These are phyloP conservation scores for Peronosclerospora sorghi DNA, from an alignment of 352 stramenopile genomes.

Conservation along the genomic window DNA sequence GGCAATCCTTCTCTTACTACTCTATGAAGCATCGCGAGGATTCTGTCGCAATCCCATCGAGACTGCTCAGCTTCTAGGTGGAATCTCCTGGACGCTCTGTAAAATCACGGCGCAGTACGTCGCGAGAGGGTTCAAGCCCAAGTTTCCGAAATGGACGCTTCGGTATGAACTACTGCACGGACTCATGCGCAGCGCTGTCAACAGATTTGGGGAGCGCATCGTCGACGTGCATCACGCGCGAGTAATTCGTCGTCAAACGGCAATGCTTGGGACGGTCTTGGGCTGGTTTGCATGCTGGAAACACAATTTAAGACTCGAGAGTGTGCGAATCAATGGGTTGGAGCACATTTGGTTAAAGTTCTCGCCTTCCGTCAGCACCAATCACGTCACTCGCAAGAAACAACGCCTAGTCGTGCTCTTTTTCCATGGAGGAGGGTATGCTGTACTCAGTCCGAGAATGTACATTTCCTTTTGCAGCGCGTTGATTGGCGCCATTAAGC, in stretches of 20 bases:
- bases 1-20: neutral
- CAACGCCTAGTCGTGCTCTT: constrained; percentile 32
- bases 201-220: constrained; percentile 20
- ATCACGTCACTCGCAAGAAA: constrained; percentile 2
- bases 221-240: constrained; percentile 9
- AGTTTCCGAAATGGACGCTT: constrained; percentile 37
- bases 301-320: constrained; percentile 13
- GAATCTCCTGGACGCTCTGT: constrained; percentile 7
- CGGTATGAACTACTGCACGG: constrained; percentile 21
- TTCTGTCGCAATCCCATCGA: constrained; percentile 23
- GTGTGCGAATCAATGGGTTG: constrained; percentile 20
- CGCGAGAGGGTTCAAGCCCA: constrained; percentile 21
- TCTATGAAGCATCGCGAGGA: constrained; percentile 6
- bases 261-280: constrained; percentile 14
- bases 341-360: constrained; percentile 33
- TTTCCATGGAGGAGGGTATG: constrained; percentile 43
- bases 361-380: neutral
- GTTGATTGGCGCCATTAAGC: constrained; percentile 17
- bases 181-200: constrained; percentile 11
- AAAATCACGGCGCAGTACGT: constrained; percentile 10
- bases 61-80: constrained; percentile 9
- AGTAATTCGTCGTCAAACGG: constrained; percentile 24
- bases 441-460: constrained; percentile 29
- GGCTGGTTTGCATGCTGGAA: constrained; percentile 20
- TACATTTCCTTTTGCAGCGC: constrained; percentile 24